Evolutionary conservation across 306 rosid genomes (phyloP), one percentile per base, ranked within the genome.

Genomic region (Heteromeles arbutifolia): DNA sequence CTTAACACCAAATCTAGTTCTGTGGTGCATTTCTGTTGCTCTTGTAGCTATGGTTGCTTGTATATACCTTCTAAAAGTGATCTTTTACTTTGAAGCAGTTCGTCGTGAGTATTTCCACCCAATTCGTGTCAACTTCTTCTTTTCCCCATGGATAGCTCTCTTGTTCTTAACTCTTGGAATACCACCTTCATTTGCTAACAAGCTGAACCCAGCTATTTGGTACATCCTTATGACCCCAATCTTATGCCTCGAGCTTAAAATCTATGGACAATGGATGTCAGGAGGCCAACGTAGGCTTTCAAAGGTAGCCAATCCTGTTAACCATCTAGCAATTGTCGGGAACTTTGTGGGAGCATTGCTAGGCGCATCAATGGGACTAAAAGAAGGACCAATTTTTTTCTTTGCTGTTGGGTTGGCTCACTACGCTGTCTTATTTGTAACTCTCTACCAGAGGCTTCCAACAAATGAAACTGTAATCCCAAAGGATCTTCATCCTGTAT

Each of bases 261-360:
- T 93, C 37, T 93, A 93, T 54, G 98, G 98, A 81, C 98, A 93
- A 61, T 93, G 98, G 98, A 93, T 93, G 98, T 93, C 97, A 8
- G 97, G 97, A 24, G 97, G 97, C 5, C 96, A 86, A 63, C 82
- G 94, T 71, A 83, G 98, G 81, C 91, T 93, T 13, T 94, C 97
- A 22, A 90, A 85, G 66, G 98, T 94, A 75, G 97, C 96, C 0
- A 94, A 94, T 67, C 98, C 98, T 65, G 85, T 92, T 25, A 94
- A 94, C 69, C 96, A 94, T 72, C 85, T 94, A 43, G 85, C 98
- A 10, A 6, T 94, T 62, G 93, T 91, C 44, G 97, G 98, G 19
- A 94, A 91, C 72, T 94, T 94, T 87, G 97, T 91, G 2, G 97
- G 98, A 63, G 96, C 98, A 2, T 82, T 94, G 53, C 76, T 90